phyloP scores from a whole-genome alignment of 371 early-diverging fungal genomes.

The Mortierella sp. region DNA sequence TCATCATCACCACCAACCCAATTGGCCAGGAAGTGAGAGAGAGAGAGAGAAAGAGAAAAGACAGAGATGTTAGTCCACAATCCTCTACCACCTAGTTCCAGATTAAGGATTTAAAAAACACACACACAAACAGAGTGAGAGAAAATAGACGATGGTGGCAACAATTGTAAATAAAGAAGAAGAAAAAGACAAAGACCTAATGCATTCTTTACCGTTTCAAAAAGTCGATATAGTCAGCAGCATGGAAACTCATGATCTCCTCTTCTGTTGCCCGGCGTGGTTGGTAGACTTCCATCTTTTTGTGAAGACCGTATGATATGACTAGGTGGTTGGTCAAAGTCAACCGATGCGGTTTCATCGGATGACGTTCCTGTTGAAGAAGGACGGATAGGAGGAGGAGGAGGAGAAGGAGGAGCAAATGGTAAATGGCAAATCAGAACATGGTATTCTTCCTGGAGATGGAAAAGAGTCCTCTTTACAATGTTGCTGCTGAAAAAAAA shows the following conservation, averaged over 20 bases:
- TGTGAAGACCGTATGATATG: slow-evolving; percentile 85
- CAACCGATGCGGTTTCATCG: slow-evolving; percentile 97
- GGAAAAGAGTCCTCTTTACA: too few species aligned
- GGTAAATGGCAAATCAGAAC: too few species aligned
- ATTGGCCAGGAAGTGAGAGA: not conserved
- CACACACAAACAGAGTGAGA: too few species aligned
- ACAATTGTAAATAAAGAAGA: too few species aligned
- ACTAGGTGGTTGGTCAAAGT: slow-evolving; percentile 93
- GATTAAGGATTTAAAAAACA: too few species aligned
- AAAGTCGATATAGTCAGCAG: slow-evolving; percentile 98
- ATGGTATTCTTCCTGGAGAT: too few species aligned
- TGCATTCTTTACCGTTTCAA: slow-evolving; percentile 85
- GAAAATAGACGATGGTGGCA: too few species aligned
- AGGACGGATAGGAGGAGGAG: not conserved
- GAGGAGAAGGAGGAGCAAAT: slow-evolving; percentile 4
- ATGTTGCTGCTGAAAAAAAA: not conserved
- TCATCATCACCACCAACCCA: not conserved
- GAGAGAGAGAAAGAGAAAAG: slow-evolving; percentile 10
- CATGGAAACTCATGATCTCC: slow-evolving; percentile 97
- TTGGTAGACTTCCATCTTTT: slow-evolving; percentile 87
- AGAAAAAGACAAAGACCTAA: too few species aligned
- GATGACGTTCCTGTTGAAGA: slow-evolving; percentile 77
- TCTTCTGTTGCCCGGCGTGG: slow-evolving; percentile 96
- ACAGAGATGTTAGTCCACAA: too few species aligned
- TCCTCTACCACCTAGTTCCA: too few species aligned